Base-by-base conservation (phyloP, 805 yeast species). In the Starmera dryadoides region DNA sequence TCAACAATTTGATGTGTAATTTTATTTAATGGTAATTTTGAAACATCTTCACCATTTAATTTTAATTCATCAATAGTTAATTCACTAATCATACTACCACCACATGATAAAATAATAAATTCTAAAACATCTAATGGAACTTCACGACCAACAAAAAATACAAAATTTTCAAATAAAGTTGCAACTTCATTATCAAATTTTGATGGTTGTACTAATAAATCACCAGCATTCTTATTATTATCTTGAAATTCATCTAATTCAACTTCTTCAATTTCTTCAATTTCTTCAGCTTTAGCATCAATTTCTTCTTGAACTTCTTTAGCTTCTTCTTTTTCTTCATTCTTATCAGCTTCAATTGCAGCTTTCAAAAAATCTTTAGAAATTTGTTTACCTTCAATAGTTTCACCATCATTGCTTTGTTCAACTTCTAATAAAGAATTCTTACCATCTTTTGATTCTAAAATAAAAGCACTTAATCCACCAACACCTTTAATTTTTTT, bases 1-100 rank as follows among this genome's bases (percentile, higher is more conserved):
- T 93, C 98, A 47, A 82, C 81, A 50, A 93, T 82, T 63, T 91
- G 98, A 62, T 93, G 98, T 14, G 98, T 93, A 36, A 93, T 77
- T 37, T 71, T 65, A 23, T 77, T 68, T 40, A 86, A 67, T 56
- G 83, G 82, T 45, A 81, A 66, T 37, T 71, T 71, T 14, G 53
- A 47, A 43, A 61, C 52, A 36, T 59, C 48, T 37, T 60, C 65
- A 29, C 51, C 49, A 19, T 47, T 50, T 35, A 52, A 30, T 49
- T 69, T 64, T 42, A 82, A 63, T 61, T 83, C 93, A 59, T 91
- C 97, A 42, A 88, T 60, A 2, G 93, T 83, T 42, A 93, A 75
- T 64, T 93, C 98, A 53, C 95, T 81, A 35, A 89, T 75, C 28
- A 87, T 71, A 43, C 73, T 69, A 38, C 97, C 98, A 44, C 97